Base-by-base conservation (phyloP, 2,329 filamentous ascomycete genomes). In the Tolypocladium nubicola region DNA sequence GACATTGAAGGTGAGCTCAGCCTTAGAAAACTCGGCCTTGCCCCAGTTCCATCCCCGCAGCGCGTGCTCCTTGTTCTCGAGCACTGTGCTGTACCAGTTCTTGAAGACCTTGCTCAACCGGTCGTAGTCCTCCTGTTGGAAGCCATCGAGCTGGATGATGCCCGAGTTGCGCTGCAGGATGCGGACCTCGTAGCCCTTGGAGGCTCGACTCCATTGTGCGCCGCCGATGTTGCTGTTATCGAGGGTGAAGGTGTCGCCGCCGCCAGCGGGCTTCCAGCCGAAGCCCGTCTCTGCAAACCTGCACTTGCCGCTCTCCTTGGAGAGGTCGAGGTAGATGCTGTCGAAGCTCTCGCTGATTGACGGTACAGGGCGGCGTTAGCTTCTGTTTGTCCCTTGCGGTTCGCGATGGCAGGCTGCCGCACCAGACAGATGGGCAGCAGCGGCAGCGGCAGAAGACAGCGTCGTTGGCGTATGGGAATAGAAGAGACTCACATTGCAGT, bases 31-130 rank as follows among this genome's bases (percentile, higher is more conserved):
- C 67, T 99, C 94, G 62, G 90, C 90, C 75, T 97, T 99, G 67
- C 94, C 94, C 95, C 94, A 99, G 72, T 99, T 99, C 94, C 94
- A 99, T 57, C 94, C 94, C 65, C 94, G 86, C 59, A 99, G 78
- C 30, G 94, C 91, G 73, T 97, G 94, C 74, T 99, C 94, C 73
- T 90, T 90, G 71, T 84, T 89, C 71, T 97, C 92, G 59, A 99
- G 82, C 66, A 86, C 91, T 67, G 94, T 88, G 75, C 90, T 94
- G 75, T 97, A 99, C 90, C 93, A 97, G 68, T 93, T 89, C 77
- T 97, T 97, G 81, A 99, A 97, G 64, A 94, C 84, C 72, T 96
- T 97, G 75, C 79, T 82, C 16, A 97, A 78, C 57, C 94, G 89
- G 64, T 99, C 94, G 65, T 90, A 89, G 72, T 99, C 93, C 81